Evolutionary conservation across 2,329 filamentous ascomycete genomes (phyloP).

Genomic region (Pyricularia sp.): DNA sequence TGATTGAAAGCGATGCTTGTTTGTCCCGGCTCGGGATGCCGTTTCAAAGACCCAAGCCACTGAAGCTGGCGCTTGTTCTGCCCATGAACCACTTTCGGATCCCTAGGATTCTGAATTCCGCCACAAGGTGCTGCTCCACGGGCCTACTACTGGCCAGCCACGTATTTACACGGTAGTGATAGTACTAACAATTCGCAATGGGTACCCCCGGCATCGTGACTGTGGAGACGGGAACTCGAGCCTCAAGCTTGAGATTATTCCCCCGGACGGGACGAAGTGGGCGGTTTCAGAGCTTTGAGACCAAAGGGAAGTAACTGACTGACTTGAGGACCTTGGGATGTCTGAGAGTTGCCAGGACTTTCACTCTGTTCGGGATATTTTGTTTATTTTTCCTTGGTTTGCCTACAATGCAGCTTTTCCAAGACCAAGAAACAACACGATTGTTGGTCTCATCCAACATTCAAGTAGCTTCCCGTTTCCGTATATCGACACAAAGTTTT

Average conservation of each 20-base stretch:
- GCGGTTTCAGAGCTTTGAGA: neutral
- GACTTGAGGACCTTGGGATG: neutral
- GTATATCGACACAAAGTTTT: neutral
- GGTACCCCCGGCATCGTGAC: neutral
- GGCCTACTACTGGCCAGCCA: neutral
- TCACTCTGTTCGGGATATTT: neutral
- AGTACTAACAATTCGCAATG: neutral
- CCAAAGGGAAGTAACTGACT: neutral
- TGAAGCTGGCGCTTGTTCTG: neutral
- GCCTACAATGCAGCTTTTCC: neutral
- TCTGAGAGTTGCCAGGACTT: neutral
- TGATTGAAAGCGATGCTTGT: neutral
- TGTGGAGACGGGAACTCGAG: neutral
- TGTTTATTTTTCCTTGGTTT: neutral
- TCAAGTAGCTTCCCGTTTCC: neutral
- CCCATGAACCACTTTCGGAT: neutral
- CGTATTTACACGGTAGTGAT: neutral
- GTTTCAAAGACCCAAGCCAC: neutral
- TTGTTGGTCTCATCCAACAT: neutral
- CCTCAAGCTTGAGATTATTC: neutral
- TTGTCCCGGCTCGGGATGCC: neutral
- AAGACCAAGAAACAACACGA: neutral
- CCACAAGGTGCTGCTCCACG: neutral
- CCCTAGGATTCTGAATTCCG: neutral
- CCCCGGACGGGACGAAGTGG: neutral